Evolutionary conservation across 2,329 filamentous ascomycete genomes (phyloP), one percentile per base, ranked within the genome.

Genomic region (Parascedosporium putredinis): DNA sequence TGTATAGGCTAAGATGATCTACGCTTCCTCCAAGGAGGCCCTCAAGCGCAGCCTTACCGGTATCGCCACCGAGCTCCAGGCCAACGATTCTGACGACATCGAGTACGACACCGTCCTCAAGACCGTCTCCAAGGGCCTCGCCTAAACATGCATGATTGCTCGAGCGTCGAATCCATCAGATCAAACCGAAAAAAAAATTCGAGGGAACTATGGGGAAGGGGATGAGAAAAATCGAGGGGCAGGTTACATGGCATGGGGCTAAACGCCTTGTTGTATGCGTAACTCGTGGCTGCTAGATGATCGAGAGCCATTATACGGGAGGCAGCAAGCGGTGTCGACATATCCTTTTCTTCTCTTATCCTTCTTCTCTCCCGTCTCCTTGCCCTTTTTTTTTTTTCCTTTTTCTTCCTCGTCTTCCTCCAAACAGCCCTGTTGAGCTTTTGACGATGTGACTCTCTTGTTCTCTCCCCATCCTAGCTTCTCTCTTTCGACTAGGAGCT

Each of bases 11-110:
- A 89, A 89, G 77, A 93, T 93, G 87, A 78, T 89, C 68, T 93
- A 91, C 76, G 85, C 86, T 60, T 86, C 87, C 48, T 93, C 87
- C 69, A 93, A 91, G 75, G 85, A 90, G 61, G 84, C 85, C 53
- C 78, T 93, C 58, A 91, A 89, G 79, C 83, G 83, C 67, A 69
- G 84, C 47, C 78, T 93, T 55, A 86, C 79, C 64, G 86, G 86
- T 55, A 72, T 91, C 59, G 84, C 83, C 54, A 71, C 74, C 60
- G 86, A 91, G 66, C 76, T 90, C 60, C 86, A 93, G 75, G 86
- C 86, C 73, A 90, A 90, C 73, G 86, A 91, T 67, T 69, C 72
- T 58, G 84, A 88, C 67, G 86, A 91, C 67, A 86, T 93, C 63
- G 86, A 90, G 72, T 83, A 81, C 68, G 80, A 86, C 56, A 76